Evolutionary conservation across 139 green algal genomes (phyloP).

Genomic region (Penium margaritaceum): DNA sequence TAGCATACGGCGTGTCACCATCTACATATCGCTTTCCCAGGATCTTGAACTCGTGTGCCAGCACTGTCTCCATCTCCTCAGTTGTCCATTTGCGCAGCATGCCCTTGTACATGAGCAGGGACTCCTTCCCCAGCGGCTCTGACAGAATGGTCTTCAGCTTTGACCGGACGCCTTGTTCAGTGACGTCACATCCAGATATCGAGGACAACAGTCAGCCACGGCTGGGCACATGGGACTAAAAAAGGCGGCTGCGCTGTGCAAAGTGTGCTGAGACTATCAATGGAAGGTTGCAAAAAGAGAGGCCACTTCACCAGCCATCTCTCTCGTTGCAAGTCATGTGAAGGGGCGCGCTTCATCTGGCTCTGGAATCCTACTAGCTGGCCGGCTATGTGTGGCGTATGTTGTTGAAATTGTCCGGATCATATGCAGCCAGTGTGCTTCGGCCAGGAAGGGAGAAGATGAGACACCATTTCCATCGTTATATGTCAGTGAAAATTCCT

Average conservation of each 20-base stretch:
- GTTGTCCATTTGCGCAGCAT: not conserved
- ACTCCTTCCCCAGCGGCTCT: not conserved
- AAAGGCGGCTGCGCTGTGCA: not conserved
- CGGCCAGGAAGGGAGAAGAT: not conserved
- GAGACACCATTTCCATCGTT: not conserved
- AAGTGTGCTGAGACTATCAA: no score
- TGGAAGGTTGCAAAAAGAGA: no score
- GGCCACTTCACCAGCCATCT: no score
- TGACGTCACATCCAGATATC: not conserved
- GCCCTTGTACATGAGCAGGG: slow-evolving; percentile 6
- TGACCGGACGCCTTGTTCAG: not conserved
- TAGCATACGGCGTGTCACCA: no score
- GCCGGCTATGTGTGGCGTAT: no score
- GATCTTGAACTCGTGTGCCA: not conserved
- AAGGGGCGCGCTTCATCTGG: no score
- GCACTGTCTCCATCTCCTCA: slow-evolving; percentile 2
- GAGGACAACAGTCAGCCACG: not conserved
- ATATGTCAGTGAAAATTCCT: no score
- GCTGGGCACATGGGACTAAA: not conserved
- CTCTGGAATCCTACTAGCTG: no score
- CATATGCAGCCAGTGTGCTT: not conserved
- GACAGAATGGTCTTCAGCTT: not conserved
- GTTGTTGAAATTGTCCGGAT: not conserved
- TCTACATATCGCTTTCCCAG: not conserved
- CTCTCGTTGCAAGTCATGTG: no score